Evolutionary conservation across 1,139 yeast species (phyloP).

Genomic region (Magnusiomyces tetraspermus): DNA sequence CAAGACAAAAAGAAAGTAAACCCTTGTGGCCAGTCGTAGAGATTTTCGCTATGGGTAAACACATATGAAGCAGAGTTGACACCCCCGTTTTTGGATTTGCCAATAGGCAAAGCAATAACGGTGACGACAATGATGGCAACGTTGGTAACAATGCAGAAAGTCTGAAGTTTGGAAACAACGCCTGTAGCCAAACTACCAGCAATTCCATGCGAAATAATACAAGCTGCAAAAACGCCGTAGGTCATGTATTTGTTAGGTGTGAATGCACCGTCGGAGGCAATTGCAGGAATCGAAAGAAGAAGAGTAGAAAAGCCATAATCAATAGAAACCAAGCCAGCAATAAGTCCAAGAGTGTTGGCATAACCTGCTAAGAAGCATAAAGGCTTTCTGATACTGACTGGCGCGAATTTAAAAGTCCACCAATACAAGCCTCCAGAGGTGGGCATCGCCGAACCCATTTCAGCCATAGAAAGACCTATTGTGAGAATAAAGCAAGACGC

Average conservation of each 20-base stretch:
- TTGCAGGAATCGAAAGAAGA: slow-evolving; percentile 43
- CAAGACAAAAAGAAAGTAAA: slow-evolving; percentile 55
- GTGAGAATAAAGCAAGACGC: slow-evolving; percentile 42
- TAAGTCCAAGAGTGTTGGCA: slow-evolving; percentile 48
- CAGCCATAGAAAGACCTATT: slow-evolving; percentile 45
- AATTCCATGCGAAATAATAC: slow-evolving; percentile 39
- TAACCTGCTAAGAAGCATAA: slow-evolving; percentile 51
- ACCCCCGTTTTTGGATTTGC: slow-evolving; percentile 29
- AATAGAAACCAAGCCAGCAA: slow-evolving; percentile 49
- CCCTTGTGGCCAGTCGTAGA: slow-evolving; percentile 53
- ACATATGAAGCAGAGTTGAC: slow-evolving; percentile 35
- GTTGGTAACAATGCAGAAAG: slow-evolving; percentile 49
- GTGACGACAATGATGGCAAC: slow-evolving; percentile 47
- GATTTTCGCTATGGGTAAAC: slow-evolving; percentile 48
- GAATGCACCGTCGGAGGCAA: slow-evolving; percentile 41
- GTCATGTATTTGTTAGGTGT: slow-evolving; percentile 40
- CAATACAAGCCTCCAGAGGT: slow-evolving; percentile 56
- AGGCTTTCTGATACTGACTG: slow-evolving; percentile 36
- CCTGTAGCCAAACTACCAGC: slow-evolving; percentile 44
- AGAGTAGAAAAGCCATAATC: slow-evolving; percentile 51
- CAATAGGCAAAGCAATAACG: slow-evolving; percentile 52
- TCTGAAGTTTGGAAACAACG: slow-evolving; percentile 49
- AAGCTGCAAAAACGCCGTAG: slow-evolving; percentile 49
- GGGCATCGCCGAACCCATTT: slow-evolving; percentile 56
- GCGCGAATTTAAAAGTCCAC: slow-evolving; percentile 50